These are phyloP conservation scores for Debaryomycetaceae sp. DNA, from an alignment of 1,139 yeast species.

Conservation along the genomic window DNA sequence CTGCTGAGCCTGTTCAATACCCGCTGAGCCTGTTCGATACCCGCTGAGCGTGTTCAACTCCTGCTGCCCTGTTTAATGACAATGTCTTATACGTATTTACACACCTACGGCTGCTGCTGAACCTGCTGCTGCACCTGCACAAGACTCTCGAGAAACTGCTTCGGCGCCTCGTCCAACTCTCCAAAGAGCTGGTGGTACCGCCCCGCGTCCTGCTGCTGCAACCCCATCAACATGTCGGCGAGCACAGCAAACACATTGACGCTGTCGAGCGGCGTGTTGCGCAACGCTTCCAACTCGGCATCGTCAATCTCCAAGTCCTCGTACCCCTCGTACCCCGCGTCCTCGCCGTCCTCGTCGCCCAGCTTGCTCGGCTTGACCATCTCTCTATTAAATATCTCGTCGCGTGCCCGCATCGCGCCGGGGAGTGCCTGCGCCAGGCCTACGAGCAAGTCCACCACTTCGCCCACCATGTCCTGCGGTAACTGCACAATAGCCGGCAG, in stretches of 20 bases:
- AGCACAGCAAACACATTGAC: conserved; percentile 38
- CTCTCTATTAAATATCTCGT: conserved; percentile 30
- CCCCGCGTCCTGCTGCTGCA: conserved; percentile 20
- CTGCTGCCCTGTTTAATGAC: too few relatives aligned
- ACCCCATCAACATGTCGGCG: conserved; percentile 15
- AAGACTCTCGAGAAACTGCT: conserved; percentile 17
- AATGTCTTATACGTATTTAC: too few relatives aligned
- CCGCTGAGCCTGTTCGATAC: too few relatives aligned
- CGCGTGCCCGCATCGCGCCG: conserved; percentile 34
- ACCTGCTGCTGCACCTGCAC: conserved; percentile 9
- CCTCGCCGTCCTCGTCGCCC: conserved; percentile 18
- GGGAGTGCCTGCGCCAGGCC: conserved; percentile 36
- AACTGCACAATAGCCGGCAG: conserved; percentile 6
- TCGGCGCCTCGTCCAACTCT: conserved; percentile 24
- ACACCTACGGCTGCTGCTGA: too few relatives aligned
- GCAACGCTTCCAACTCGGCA: conserved; percentile 45
- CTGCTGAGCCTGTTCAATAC: too few relatives aligned
- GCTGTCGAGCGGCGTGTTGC: conserved; percentile 40
- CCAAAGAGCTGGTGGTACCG: conserved; percentile 30
- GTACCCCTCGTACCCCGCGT: conserved; percentile 18
- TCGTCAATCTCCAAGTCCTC: conserved; percentile 39
- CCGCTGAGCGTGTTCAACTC: too few relatives aligned
- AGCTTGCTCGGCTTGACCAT: conserved; percentile 8
- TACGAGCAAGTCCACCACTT: conserved; percentile 29
- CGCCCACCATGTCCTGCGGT: conserved; percentile 28